phyloP scores from a whole-genome alignment of 805 yeast species.

The Saccharomycopsis fermentans region DNA sequence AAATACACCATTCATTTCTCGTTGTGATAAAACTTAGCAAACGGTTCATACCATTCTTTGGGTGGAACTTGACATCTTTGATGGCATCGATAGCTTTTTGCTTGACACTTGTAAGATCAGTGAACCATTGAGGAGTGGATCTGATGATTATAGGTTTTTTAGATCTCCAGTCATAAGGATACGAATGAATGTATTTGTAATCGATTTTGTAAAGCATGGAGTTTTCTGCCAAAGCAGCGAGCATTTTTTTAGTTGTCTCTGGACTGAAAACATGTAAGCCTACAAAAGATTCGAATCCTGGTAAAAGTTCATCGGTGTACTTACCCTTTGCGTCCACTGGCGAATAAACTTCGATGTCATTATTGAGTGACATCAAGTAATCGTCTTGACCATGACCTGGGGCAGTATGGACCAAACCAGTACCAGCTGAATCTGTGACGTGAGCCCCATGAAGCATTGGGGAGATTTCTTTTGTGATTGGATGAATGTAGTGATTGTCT shows the following conservation, averaged over 20 bases:
- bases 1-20: conserved; percentile 90
- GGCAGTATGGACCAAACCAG: conserved; percentile 94
- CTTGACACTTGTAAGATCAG: conserved; percentile 71
- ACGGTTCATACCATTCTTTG: conserved; percentile 62
- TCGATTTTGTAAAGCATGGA: conserved; percentile 41
- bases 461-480: conserved; percentile 27
- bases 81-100: conserved; percentile 49
- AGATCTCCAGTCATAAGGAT: conserved; percentile 96
- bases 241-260: conserved; percentile 41
- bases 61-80: conserved; percentile 55
- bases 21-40: conserved; percentile 60
- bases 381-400: conserved; percentile 98
- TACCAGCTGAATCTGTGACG: conserved; percentile 74
- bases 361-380: conserved; percentile 53
- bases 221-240: conserved; percentile 32
- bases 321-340: conserved; percentile 73
- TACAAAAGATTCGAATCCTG: conserved; percentile 34
- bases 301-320: conserved; percentile 44
- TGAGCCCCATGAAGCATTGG: conserved; percentile 75
- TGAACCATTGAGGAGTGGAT: conserved; percentile 96
- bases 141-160: conserved; percentile 91
- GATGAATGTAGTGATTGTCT: conserved; percentile 43
- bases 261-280: conserved; percentile 51
- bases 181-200: conserved; percentile 59
- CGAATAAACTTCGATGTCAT: conserved; percentile 52